A percentile compares a stretch with the other conserved stretches of the same genome.
These are phyloP conservation scores for Plantago elongata DNA, from an alignment of 257 asterid species.

Conservation along the genomic window DNA sequence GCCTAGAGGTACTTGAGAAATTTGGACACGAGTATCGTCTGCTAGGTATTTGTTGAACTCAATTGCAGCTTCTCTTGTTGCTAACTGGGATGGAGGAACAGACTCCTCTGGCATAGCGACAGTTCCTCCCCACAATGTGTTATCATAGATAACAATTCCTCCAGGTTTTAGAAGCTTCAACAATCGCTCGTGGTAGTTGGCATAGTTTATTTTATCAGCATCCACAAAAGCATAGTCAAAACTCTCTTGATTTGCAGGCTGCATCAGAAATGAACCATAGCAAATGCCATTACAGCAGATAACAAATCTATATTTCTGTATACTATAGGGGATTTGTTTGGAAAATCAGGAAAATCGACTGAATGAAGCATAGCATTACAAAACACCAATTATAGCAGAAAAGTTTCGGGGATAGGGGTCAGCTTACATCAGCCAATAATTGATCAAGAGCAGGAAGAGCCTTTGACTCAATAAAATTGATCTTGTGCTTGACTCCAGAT, in stretches of 20 bases:
- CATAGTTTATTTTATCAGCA: constrained; percentile 39
- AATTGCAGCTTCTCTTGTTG: neutral
- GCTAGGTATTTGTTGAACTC: constrained; percentile 43
- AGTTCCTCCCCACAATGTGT: constrained; percentile 50
- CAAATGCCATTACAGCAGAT: neutral
- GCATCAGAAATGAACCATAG: constrained; percentile 7
- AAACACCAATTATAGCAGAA: too few species aligned
- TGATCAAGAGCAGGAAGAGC: constrained; percentile 48
- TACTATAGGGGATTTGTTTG: neutral
- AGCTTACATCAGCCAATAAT: constrained; percentile 37
- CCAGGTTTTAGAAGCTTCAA: constrained; percentile 44
- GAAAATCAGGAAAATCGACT: neutral
- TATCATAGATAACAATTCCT: constrained; percentile 46
- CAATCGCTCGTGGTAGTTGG: constrained; percentile 45
- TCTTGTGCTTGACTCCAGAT: constrained; percentile 48
- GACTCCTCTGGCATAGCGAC: constrained; percentile 30
- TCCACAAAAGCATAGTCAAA: constrained; percentile 59
- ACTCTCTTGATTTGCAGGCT: constrained; percentile 26
- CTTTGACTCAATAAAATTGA: constrained; percentile 42
- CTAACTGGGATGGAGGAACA: constrained; percentile 14
- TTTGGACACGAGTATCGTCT: constrained; percentile 35
- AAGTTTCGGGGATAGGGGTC: neutral
- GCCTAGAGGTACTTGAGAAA: constrained; percentile 46
- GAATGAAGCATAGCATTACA: too few species aligned
- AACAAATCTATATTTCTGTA: neutral